Conservation (phyloP, 352 stramenopile species). For the Pythium rishiriense region DNA sequence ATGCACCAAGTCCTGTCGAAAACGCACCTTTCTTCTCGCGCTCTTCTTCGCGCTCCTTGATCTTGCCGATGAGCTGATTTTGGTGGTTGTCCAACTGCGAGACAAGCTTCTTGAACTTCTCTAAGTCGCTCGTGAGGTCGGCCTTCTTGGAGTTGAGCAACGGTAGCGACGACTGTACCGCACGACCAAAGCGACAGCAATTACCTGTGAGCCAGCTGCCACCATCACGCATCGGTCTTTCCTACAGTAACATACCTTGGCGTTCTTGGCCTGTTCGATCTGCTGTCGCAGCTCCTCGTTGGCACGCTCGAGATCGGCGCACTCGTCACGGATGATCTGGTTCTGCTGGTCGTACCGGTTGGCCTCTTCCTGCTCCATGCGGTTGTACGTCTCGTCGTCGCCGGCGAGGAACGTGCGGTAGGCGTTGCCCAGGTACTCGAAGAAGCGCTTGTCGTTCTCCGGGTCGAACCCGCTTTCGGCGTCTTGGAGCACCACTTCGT, state of each 20-base stretch:
- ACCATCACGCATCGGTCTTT: not conserved
- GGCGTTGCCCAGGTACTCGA: conserved; percentile 91
- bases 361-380: conserved; percentile 81
- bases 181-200: not conserved
- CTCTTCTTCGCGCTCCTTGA: conserved; percentile 78
- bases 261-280: conserved; percentile 66
- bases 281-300: conserved; percentile 63
- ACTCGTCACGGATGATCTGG: conserved; percentile 53
- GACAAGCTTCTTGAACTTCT: conserved; percentile 92
- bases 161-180: conserved; percentile 56
- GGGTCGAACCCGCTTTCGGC: conserved; percentile 62
- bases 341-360: conserved; percentile 57
- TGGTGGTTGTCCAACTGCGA: conserved; percentile 79
- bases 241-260: conserved; percentile 64
- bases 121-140: conserved; percentile 87
- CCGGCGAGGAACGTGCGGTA: conserved; percentile 94
- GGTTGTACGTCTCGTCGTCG: conserved; percentile 90
- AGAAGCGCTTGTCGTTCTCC: conserved; percentile 92
- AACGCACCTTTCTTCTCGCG: conserved; percentile 77
- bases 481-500: conserved; percentile 68
- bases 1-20: not conserved
- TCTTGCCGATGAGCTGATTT: conserved; percentile 79
- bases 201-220: no score
- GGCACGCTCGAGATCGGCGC: conserved; percentile 45
- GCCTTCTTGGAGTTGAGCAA: conserved; percentile 82